Conservation (phyloP, 2,329 filamentous ascomycete species). For the Sporothrix pseudoabietina region DNA sequence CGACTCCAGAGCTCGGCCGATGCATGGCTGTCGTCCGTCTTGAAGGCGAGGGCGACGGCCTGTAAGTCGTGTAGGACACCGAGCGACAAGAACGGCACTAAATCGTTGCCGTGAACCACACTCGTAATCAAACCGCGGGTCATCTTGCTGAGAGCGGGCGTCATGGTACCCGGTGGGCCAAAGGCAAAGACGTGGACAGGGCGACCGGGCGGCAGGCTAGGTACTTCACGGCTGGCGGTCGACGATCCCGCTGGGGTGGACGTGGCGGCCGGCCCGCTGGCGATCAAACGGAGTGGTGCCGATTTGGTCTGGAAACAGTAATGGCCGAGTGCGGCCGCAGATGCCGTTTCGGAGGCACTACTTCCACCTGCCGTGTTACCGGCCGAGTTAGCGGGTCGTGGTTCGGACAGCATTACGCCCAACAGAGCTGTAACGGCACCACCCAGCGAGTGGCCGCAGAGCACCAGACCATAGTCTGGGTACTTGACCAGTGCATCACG, state of each 20-base stretch:
- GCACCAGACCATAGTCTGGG: slow-evolving; percentile 68
- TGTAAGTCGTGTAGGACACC: slow-evolving; percentile 76
- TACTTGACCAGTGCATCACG: slow-evolving; percentile 67
- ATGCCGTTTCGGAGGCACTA: neutral
- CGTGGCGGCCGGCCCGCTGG: slow-evolving; percentile 30
- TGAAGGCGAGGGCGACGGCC: slow-evolving; percentile 70
- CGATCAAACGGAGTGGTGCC: slow-evolving; percentile 48
- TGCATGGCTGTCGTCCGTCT: slow-evolving; percentile 67
- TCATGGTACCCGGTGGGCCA: slow-evolving; percentile 73
- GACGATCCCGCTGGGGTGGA: neutral
- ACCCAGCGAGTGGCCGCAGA: slow-evolving; percentile 70
- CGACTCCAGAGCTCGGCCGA: slow-evolving; percentile 67
- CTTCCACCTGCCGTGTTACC: slow-evolving; percentile 37
- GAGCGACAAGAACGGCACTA: slow-evolving; percentile 73
- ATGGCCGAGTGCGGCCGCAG: slow-evolving; percentile 44
- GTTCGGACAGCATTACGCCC: slow-evolving; percentile 70
- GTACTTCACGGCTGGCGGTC: slow-evolving; percentile 15
- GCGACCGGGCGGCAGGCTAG: slow-evolving; percentile 63
- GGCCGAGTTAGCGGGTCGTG: slow-evolving; percentile 46
- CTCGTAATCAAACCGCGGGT: slow-evolving; percentile 76
- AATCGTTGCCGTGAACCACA: slow-evolving; percentile 70
- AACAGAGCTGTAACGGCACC: slow-evolving; percentile 70
- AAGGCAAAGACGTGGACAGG: slow-evolving; percentile 81
- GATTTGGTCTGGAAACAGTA: slow-evolving; percentile 57
- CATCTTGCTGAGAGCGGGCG: slow-evolving; percentile 66